A percentile compares a stretch with the other conserved stretches of the same genome.
Conservation (phyloP, 108 stramenopile genomes). For the Epithemia pelagica region DNA sequence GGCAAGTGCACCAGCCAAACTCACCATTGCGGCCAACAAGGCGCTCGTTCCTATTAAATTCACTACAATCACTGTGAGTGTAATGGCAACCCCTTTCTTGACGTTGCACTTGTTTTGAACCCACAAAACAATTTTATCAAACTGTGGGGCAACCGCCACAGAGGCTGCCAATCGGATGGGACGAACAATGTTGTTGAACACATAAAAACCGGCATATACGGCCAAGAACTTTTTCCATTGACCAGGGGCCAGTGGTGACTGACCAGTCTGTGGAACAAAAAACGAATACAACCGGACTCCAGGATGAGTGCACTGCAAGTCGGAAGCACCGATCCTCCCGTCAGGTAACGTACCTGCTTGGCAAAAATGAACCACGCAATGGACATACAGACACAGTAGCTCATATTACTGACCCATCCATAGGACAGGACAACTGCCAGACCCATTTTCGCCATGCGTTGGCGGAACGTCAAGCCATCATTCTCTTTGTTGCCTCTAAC, state of each 20-base stretch:
- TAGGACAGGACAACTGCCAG: constrained; percentile 76
- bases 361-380: constrained; percentile 66
- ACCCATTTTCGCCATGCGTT: constrained; percentile 71
- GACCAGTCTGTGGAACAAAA: constrained; percentile 49
- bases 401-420: constrained; percentile 84
- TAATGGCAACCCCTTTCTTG: constrained; percentile 35
- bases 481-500: neutral
- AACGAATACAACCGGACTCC: too few species aligned
- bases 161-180: constrained; percentile 62
- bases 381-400: constrained; percentile 61
- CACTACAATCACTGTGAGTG: constrained; percentile 45
- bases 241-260: constrained; percentile 79
- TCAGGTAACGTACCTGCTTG: constrained; percentile 31
- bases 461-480: constrained; percentile 15
- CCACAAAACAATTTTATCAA: constrained; percentile 40
- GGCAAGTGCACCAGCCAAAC: constrained; percentile 38
- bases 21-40: constrained; percentile 49
- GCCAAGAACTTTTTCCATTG: constrained; percentile 85
- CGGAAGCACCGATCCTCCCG: too few species aligned
- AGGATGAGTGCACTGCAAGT: too few species aligned
- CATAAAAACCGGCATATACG: constrained; percentile 79
- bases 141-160: constrained; percentile 51
- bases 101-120: constrained; percentile 41
- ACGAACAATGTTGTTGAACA: constrained; percentile 80
- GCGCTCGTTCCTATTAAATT: constrained; percentile 58